These are phyloP conservation scores for Quercus glauca DNA, from an alignment of 306 rosid genomes.

Conservation along the genomic window DNA sequence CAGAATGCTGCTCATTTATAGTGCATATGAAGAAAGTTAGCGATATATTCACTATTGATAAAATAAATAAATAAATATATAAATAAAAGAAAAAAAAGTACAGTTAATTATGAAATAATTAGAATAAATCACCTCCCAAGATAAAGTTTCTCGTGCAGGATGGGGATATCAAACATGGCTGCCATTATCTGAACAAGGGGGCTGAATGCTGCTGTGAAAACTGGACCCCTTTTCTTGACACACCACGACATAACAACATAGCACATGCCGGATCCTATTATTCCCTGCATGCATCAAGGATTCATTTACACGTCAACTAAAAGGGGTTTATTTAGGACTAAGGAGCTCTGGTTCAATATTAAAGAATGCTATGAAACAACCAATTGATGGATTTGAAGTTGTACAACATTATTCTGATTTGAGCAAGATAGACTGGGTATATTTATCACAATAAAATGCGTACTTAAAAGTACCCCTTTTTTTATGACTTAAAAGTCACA, in stretches of 20 bases:
- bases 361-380: no score
- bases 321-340: neutral
- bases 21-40: constrained; percentile 11
- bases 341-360: neutral
- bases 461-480: neutral
- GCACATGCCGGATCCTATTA: constrained; percentile 83
- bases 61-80: neutral
- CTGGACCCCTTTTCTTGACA: constrained; percentile 90
- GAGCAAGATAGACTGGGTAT: neutral
- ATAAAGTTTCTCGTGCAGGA: constrained; percentile 68
- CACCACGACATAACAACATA: constrained; percentile 96
- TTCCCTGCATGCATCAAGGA: constrained; percentile 52
- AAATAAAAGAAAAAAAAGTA: neutral
- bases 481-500: neutral
- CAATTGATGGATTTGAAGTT: neutral
- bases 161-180: constrained; percentile 71
- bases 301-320: constrained; percentile 7
- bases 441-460: neutral
- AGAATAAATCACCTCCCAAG: constrained; percentile 63
- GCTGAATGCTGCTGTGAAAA: constrained; percentile 87
- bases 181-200: constrained; percentile 88
- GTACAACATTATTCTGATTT: neutral
- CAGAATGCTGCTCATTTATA: constrained; percentile 41
- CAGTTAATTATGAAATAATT: no score
- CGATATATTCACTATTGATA: neutral